Conservation (phyloP, 768 basidiomycete species). For the Lactarius quietus region DNA sequence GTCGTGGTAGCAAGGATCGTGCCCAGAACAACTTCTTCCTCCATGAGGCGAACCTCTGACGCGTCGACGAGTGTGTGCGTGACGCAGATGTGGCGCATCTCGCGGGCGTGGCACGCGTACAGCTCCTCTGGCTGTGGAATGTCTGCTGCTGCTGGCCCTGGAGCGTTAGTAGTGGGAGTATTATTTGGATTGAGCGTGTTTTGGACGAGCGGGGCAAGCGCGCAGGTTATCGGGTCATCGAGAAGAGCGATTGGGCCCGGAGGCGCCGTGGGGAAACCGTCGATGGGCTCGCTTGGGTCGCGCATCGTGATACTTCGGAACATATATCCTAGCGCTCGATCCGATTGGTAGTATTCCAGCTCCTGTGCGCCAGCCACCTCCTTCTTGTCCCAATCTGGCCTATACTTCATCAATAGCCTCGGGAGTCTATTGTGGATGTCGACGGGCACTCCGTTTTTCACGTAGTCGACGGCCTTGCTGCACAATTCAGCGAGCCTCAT, state of each 20-base stretch:
- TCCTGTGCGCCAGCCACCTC: conserved; percentile 41
- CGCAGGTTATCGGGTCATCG: conserved; percentile 7
- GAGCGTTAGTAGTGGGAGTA: no score
- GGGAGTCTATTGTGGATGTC: conserved; percentile 50
- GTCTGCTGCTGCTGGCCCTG: not conserved
- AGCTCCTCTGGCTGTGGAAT: conserved; percentile 25
- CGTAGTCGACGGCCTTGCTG: conserved; percentile 71
- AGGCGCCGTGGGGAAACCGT: not conserved
- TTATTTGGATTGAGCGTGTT: not conserved
- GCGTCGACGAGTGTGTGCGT: conserved; percentile 62
- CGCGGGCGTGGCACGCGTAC: conserved; percentile 54
- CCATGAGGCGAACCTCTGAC: conserved; percentile 52
- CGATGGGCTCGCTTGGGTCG: conserved; percentile 33
- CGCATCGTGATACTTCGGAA: conserved; percentile 58
- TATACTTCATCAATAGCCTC: conserved; percentile 53
- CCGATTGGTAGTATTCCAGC: conserved; percentile 69
- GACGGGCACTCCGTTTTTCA: conserved; percentile 70
- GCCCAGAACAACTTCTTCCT: conserved; percentile 75
- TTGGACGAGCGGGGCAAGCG: conserved; percentile 7
- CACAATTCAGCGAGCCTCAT: conserved; percentile 57
- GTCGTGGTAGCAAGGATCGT: conserved; percentile 69
- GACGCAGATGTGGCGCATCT: conserved; percentile 65
- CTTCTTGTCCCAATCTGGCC: conserved; percentile 73
- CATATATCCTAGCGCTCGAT: conserved; percentile 65
- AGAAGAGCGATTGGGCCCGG: not conserved